Evolutionary conservation across 2,329 filamentous ascomycete species (phyloP), one percentile per base, ranked within the genome.

Genomic region (Phoma sp.): DNA sequence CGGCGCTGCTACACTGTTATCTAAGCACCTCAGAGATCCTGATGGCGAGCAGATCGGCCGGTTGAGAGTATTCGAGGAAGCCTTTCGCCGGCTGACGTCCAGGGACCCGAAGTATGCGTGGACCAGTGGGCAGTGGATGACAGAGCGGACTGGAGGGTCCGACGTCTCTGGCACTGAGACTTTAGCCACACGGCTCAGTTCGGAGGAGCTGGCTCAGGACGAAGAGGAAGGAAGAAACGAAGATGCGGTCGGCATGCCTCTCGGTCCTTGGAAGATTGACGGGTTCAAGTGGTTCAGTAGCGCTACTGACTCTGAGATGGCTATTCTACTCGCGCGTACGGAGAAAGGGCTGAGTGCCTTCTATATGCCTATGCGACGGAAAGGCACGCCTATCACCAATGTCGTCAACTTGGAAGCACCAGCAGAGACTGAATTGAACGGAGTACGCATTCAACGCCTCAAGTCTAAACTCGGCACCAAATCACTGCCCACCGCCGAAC

Each of bases 91-190:
- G 12, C 74, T 90, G 3, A 84, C 77, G 1, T 84, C 82, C 4
- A 77, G 82, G 4, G 79, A 88, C 48, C 75, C 78, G 0, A 50
- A 64, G 0, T 61, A 73, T 17, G 83, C 84, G 0, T 91, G 88
- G 88, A 91, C 88, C 0, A 88, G 84, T 36, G 88, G 88, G 0
- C 88, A 91, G 69, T 91, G 89, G 88, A 91, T 91, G 88, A 91
- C 88, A 0, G 88, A 91, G 63, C 80, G 88, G 2, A 80, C 81
- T 0, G 88, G 88, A 1, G 88, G 88, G 0, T 89, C 86, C 59
- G 88, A 91, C 64, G 86, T 91, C 1, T 85, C 85, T 3, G 80
- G 82, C 33, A 89, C 86, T 0, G 88, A 91, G 72, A 91, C 88
- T 0, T 73, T 83, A 4, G 86, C 87, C 3, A 48, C 32, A 45